These are phyloP conservation scores for Aspergillus ochraceus DNA, from an alignment of 2,329 filamentous ascomycete genomes.

Conservation along the genomic window DNA sequence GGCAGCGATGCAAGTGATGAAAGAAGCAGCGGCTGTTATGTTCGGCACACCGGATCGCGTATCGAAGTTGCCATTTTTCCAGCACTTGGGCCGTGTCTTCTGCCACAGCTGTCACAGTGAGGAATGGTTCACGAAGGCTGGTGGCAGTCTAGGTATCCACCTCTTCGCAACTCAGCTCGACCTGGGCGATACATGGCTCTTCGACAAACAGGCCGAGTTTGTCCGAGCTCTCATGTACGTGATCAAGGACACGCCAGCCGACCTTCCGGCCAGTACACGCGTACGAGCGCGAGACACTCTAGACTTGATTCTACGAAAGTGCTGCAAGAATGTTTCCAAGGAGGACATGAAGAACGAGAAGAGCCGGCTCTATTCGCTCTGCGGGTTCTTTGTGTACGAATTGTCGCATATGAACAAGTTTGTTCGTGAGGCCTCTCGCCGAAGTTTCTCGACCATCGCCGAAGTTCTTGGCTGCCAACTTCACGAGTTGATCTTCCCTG, in stretches of 20 bases:
- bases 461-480: slow-evolving; percentile 75
- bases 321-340: slow-evolving; percentile 76
- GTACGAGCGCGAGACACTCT: slow-evolving; percentile 80
- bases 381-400: slow-evolving; percentile 81
- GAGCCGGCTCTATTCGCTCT: slow-evolving; percentile 71
- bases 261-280: slow-evolving; percentile 87
- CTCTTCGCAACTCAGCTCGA: slow-evolving; percentile 82
- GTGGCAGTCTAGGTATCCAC: slow-evolving; percentile 86
- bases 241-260: slow-evolving; percentile 95
- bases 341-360: slow-evolving; percentile 71
- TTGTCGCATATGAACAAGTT: slow-evolving; percentile 94
- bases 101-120: slow-evolving; percentile 96
- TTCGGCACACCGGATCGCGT: slow-evolving; percentile 74
- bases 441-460: slow-evolving; percentile 77
- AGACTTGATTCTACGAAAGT: slow-evolving; percentile 73
- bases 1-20: slow-evolving; percentile 73
- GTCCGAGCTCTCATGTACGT: slow-evolving; percentile 92
- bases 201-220: slow-evolving; percentile 80
- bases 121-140: slow-evolving; percentile 98
- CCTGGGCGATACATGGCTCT: slow-evolving; percentile 80
- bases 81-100: slow-evolving; percentile 76
- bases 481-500: slow-evolving; percentile 83
- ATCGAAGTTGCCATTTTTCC: slow-evolving; percentile 79
- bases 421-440: slow-evolving; percentile 83
- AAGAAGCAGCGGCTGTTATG: slow-evolving; percentile 72